Conservation (phyloP, 139 green algal genomes). For the Auxenochlorella pyrenoidosa region DNA sequence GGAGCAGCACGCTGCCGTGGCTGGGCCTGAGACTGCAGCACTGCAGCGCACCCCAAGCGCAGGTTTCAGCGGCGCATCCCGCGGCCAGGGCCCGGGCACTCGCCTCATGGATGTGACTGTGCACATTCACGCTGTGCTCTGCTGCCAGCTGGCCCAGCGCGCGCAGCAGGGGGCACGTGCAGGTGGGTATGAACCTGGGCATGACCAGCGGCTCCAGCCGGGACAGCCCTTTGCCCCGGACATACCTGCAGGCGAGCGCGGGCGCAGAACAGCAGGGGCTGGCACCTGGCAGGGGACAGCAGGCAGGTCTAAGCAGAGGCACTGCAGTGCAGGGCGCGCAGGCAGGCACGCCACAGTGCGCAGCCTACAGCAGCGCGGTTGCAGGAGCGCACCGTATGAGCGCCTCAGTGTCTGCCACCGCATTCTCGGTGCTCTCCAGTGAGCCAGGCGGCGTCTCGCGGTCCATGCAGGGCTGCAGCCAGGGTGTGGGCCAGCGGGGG, state of each 20-base stretch:
- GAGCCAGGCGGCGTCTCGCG: constrained; percentile 60
- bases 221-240: constrained; percentile 28
- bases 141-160: constrained; percentile 54
- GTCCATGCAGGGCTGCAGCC: constrained; percentile 65
- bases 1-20: no score
- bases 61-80: no score
- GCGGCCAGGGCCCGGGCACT: no score
- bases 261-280: no score
- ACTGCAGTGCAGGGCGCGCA: no score
- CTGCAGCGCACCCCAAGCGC: no score
- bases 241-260: neutral
- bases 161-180: constrained; percentile 66
- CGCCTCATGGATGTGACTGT: constrained; percentile 21
- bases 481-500: neutral
- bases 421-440: constrained; percentile 56
- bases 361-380: no score
- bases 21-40: no score
- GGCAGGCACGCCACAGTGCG: no score
- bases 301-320: no score
- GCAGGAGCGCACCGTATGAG: constrained; percentile 33
- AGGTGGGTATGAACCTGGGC: constrained; percentile 80
- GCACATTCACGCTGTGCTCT: constrained; percentile 29
- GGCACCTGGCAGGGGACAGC: no score
- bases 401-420: constrained; percentile 51
- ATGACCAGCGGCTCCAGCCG: constrained; percentile 70